Conservation (phyloP, 1,284 basidiomycete genomes). For the Leccinum solheimii region DNA sequence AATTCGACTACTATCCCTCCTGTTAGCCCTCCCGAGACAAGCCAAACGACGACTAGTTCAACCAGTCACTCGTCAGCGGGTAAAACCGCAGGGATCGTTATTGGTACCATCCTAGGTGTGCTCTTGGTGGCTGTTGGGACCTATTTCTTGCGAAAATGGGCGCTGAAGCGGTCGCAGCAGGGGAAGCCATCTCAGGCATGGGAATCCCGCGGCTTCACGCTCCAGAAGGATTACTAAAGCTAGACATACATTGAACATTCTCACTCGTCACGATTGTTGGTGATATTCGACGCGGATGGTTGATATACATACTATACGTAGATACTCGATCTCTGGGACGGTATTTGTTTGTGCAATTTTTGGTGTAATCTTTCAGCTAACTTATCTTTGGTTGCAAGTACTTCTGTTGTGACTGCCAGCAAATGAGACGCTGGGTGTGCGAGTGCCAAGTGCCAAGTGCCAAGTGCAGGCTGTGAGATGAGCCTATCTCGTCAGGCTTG, state of each 20-base stretch:
- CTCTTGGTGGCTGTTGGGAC: slow-evolving; percentile 40
- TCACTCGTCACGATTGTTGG: not conserved
- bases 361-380: not conserved
- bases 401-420: not conserved
- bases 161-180: slow-evolving; percentile 32
- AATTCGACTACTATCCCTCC: slow-evolving; percentile 18
- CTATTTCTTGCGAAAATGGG: slow-evolving; percentile 55
- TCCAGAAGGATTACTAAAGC: not conserved
- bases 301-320: not conserved
- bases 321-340: not conserved
- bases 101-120: slow-evolving; percentile 55
- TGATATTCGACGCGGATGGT: not conserved
- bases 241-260: not conserved
- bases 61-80: slow-evolving; percentile 31
- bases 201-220: slow-evolving; percentile 9
- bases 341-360: not conserved
- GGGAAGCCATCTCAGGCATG: not conserved
- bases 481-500: not conserved
- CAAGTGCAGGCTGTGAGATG: not conserved
- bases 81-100: slow-evolving; percentile 49
- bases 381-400: not conserved
- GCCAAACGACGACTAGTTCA: slow-evolving; percentile 22
- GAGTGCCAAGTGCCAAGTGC: not conserved
- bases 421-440: not conserved
- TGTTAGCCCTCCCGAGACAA: slow-evolving; percentile 13